Evolutionary conservation across 208 protist genomes (phyloP), one percentile per base, ranked within the genome.

Genomic region (Naegleria lovaniensis): DNA sequence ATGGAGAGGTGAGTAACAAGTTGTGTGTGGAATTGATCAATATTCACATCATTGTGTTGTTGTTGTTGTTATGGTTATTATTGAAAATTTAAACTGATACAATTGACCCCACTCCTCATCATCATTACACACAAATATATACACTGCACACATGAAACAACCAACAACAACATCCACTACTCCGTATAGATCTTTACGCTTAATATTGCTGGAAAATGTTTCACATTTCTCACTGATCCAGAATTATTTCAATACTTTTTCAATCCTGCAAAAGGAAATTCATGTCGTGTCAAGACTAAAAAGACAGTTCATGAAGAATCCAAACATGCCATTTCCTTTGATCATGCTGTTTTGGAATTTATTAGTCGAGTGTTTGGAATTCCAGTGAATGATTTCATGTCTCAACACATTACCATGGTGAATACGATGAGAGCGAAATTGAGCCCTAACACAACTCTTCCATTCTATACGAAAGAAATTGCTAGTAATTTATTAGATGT

Each of bases 291-390:
- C 16, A 79, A 79, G n/a, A 79, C 51, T 19, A 33, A 29, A 6
- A 33, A 51, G 16, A 33, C 9, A n/a, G 16, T 6, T 11, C 16
- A 9, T 11, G 41, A 88, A 15, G 55, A 67, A 67, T 29, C 11
- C 1, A 67, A 67, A 67, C 22, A 29, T 15, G 85, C 43, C 5
- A 36, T 88, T 38, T 36, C 6, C 36, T 88, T 88, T 38, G 85
- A 88, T 58, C 85, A 58, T 88, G 85, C 41, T 7, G 85, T 88
- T 9, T 22, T 40, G 5, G 85, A 88, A 88, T 88, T 88, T 58
- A 88, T 38, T 58, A 25, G n/a, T 6, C 15, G 85, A 88, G 85
- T 88, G 4, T 88, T 88, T 58, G 43, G 43, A 40, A 48, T 88
- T 13, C 41, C 39, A 33, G 43, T 38, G 5, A 19, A 48, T 19